These are phyloP conservation scores for Rhododendron ferrugineum DNA, from an alignment of 148 eudicot genomes.

Conservation along the genomic window DNA sequence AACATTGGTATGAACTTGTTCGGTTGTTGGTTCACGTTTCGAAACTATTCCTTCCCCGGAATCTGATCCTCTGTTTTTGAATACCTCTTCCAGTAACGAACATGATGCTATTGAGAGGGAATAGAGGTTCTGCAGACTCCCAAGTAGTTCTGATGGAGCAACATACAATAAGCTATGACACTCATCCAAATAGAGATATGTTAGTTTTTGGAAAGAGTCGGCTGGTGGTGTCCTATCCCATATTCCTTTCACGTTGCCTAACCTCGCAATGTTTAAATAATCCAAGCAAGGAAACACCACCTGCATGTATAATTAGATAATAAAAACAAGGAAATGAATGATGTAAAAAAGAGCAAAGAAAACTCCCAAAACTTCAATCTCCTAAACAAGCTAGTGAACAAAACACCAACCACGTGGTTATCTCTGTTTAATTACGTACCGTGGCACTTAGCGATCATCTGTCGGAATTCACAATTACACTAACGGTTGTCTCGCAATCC, in stretches of 20 bases:
- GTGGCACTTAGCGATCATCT: no score
- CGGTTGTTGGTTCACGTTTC: not conserved
- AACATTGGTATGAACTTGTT: not conserved
- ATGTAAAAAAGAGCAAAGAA: no score
- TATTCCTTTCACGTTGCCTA: not conserved
- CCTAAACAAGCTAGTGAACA: no score
- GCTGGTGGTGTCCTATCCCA: not conserved
- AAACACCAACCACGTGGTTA: not conserved
- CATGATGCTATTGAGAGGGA: not conserved
- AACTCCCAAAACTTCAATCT: no score
- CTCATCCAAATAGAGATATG: rapidly evolving
- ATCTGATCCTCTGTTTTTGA: not conserved
- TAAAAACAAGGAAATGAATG: not conserved
- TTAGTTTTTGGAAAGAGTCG: not conserved
- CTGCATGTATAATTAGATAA: not conserved
- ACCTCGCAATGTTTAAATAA: rapidly evolving
- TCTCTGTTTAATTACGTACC: not conserved
- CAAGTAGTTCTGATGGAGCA: not conserved
- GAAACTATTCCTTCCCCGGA: not conserved
- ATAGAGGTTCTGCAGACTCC: not conserved
- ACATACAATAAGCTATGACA: not conserved
- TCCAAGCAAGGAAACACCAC: not conserved
- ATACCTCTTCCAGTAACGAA: not conserved
- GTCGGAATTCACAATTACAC: no score
- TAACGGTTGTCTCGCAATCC: no score